Evolutionary conservation across 306 rosid genomes (phyloP).

Genomic region (Lathyrus oleraceus): DNA sequence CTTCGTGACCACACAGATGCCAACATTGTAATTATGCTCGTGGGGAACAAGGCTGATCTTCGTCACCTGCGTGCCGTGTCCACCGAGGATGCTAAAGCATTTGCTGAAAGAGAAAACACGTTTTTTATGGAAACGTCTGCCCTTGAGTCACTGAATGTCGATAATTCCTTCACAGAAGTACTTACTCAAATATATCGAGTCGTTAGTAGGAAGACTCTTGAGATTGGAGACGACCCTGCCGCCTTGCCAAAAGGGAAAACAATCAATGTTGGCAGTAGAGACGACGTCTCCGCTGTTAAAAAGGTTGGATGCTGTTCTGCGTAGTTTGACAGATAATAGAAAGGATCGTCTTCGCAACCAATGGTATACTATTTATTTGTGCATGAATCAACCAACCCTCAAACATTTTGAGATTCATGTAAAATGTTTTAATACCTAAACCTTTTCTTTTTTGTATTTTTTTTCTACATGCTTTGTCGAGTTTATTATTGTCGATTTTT

Average conservation of each 20-base stretch:
- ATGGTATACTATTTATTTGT: conserved; percentile 12
- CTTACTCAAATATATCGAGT: conserved; percentile 73
- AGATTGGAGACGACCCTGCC: conserved; percentile 74
- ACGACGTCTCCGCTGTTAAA: conserved; percentile 79
- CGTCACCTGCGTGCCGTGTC: conserved; percentile 74
- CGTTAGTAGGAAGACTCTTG: conserved; percentile 75
- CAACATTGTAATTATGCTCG: conserved; percentile 82
- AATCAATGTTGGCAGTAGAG: conserved; percentile 64
- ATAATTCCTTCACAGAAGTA: conserved; percentile 78
- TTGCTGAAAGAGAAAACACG: conserved; percentile 68
- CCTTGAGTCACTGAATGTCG: conserved; percentile 74
- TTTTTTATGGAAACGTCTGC: conserved; percentile 90
- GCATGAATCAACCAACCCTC: conserved; percentile 26
- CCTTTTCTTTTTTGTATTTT: conserved; percentile 14
- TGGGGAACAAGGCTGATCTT: conserved; percentile 86
- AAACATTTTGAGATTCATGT: conserved; percentile 30
- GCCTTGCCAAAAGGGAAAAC: conserved; percentile 83
- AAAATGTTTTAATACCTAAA: conserved; percentile 31
- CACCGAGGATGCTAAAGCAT: conserved; percentile 61
- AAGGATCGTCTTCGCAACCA: conserved; percentile 8
- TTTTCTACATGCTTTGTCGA: conserved; percentile 29
- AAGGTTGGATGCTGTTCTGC: conserved; percentile 74
- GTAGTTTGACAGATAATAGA: conserved; percentile 39
- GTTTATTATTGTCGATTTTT: conserved; percentile 8
- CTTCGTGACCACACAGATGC: conserved; percentile 83